Percentiles rank a stretch among this genome's conserved stretches.
These are phyloP conservation scores for Phlebopus sp. DNA, from an alignment of 1,284 basidiomycete genomes.

Conservation along the genomic window DNA sequence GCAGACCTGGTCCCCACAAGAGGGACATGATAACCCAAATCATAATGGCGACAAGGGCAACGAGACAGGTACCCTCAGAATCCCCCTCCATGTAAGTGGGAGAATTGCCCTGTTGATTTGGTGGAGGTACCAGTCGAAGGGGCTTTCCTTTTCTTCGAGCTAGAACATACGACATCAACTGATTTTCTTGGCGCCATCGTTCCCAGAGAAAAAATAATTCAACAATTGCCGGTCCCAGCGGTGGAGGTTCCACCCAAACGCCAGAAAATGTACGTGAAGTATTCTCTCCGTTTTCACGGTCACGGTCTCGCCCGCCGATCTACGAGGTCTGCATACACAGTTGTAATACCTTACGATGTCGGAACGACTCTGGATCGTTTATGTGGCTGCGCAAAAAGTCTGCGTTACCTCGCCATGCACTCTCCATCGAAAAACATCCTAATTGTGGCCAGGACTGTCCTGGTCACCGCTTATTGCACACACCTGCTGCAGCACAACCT, in stretches of 20 bases:
- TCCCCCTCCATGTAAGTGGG: constrained; percentile 23
- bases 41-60: constrained; percentile 15
- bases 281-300: not conserved
- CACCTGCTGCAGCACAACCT: constrained; percentile 23
- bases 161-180: not conserved
- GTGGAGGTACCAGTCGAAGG: constrained; percentile 8
- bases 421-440: constrained; percentile 24
- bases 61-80: constrained; percentile 25
- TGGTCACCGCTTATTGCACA: constrained; percentile 22
- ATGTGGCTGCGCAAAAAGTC: constrained; percentile 22
- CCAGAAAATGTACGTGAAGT: constrained; percentile 15
- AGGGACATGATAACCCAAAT: constrained; percentile 9
- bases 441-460: constrained; percentile 19
- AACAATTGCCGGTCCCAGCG: constrained; percentile 4
- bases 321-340: constrained; percentile 30
- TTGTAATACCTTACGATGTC: constrained; percentile 23
- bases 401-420: constrained; percentile 26
- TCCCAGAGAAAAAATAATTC: constrained; percentile 5
- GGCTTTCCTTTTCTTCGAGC: not conserved
- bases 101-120: not conserved
- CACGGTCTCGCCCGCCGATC: not conserved
- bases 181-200: constrained; percentile 3
- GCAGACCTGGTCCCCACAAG: constrained; percentile 10
- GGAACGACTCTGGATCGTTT: constrained; percentile 30
- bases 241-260: not conserved